phyloP scores from a whole-genome alignment of 495 filamentous ascomycete genomes.

The Penicillium psychrofluorescens region DNA sequence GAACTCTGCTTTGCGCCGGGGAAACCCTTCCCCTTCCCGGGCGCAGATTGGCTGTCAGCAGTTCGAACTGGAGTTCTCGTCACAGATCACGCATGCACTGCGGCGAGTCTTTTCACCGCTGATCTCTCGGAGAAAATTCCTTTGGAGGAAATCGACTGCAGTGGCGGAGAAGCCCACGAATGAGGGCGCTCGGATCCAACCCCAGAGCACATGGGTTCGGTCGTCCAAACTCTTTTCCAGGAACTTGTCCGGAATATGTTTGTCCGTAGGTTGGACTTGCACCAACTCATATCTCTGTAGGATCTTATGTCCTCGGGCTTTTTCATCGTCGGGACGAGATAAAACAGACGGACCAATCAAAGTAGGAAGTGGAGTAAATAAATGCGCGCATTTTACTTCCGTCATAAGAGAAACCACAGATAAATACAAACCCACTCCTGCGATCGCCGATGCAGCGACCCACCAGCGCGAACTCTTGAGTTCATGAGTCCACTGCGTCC shows the following conservation, averaged over 20 bases:
- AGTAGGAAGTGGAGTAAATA: neutral
- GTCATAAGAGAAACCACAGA: neutral
- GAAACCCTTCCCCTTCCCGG: neutral
- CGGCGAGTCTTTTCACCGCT: neutral
- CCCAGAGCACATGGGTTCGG: neutral
- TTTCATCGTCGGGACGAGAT: too few relatives aligned
- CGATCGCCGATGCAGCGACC: slow-evolving; percentile 6
- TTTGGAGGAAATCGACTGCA: neutral
- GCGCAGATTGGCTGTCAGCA: neutral
- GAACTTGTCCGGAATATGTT: neutral
- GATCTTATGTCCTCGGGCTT: too few relatives aligned
- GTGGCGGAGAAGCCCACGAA: slow-evolving; percentile 1
- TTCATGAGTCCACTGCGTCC: neutral
- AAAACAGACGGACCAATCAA: neutral
- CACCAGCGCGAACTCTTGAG: slow-evolving; percentile 4
- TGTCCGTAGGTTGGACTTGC: neutral
- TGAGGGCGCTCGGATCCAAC: neutral
- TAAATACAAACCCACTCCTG: neutral
- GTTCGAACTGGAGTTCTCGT: neutral
- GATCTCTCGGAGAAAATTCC: slow-evolving; percentile 8
- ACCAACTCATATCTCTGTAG: too few relatives aligned
- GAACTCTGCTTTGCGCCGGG: neutral
- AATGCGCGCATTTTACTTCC: slow-evolving; percentile 1
- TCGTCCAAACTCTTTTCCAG: neutral
- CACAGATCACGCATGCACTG: slow-evolving; percentile 1